Base-by-base conservation (phyloP, 768 basidiomycete species). In the Chalciporus piperatus region DNA sequence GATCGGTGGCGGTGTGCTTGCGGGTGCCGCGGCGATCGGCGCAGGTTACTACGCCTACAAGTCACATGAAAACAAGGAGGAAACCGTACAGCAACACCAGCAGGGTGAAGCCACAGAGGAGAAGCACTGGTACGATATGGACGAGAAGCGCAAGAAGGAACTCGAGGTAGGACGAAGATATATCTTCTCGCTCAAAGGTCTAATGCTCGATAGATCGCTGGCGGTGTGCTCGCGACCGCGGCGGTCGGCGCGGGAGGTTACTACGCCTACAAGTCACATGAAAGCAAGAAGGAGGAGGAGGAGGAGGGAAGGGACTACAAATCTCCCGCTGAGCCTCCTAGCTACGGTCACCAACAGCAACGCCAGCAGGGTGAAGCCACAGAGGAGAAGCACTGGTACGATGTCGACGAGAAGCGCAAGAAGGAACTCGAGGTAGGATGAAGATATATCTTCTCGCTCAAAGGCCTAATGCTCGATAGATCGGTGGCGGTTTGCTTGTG, bases 1-100 rank as follows among this genome's bases (percentile, higher is more conserved):
- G 87, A 60, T 87, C 51, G 87, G 82, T 17, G 87, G 83, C 17
- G 87, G 83, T 20, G 47, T 89, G 25, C 67, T 76, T 32, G 81
- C 74, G 1, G 87, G 83, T 0, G 63, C 71, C n/a, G 82, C 76
- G 16, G 60, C 70, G 20, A 42, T 84, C 16, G 84, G 74, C 48
- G 83, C 66, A 8, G 86, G 83, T 4, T 59, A 70, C 47, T 63
- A 61, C 27, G 80, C 79, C 3, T 82, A 73, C 67, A 82, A 84
- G 50, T 54, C 78, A 2, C 81, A n/a, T n/a, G n/a, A n/a, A n/a
- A n/a, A n/a, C n/a, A n/a, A n/a, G n/a, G n/a, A n/a, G n/a, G n/a
- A n/a, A n/a, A n/a, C n/a, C n/a, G n/a, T n/a, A 23, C 56, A 62
- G 16, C 64, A 70, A 41, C 62, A 64, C 32, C 64, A 65, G 32